Percentiles rank a stretch among this genome's conserved stretches.
These are phyloP conservation scores for Candida silvicultrix DNA, from an alignment of 805 yeast species.

Conservation along the genomic window DNA sequence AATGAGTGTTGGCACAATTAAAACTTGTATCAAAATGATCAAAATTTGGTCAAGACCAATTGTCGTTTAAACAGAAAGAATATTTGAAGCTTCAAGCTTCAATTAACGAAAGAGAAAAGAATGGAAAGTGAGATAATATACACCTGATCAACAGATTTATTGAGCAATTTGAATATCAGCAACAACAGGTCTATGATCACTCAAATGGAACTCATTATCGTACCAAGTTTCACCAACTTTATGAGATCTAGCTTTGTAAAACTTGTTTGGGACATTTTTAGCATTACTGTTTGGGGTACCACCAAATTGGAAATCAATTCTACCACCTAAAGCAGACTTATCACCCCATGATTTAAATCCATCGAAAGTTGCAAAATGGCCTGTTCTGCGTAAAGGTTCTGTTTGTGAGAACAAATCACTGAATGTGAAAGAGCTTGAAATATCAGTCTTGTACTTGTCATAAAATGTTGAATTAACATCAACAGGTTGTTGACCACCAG, in stretches of 20 bases:
- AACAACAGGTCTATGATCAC: constrained; percentile 43
- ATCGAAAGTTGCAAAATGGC: constrained; percentile 32
- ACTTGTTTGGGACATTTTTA: constrained; percentile 6
- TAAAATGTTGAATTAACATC: constrained; percentile 18
- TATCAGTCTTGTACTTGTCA: constrained; percentile 12
- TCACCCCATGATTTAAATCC: constrained; percentile 28
- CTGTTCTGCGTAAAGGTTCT: constrained; percentile 23
- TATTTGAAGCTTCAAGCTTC: neutral
- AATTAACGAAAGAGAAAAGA: neutral
- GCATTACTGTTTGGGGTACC: constrained; percentile 14
- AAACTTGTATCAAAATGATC: too few species aligned
- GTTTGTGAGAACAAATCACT: constrained; percentile 22
- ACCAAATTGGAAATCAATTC: constrained; percentile 36
- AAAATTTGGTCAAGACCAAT: too few species aligned
- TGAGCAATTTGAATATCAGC: neutral
- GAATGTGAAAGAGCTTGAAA: constrained; percentile 18
- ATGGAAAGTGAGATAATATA: neutral
- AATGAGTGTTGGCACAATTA: neutral
- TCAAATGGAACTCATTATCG: constrained; percentile 18
- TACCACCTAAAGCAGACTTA: constrained; percentile 16
- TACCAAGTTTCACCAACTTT: constrained; percentile 31
- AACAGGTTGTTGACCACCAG: constrained; percentile 13
- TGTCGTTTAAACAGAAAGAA: too few species aligned
- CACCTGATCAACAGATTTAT: neutral
- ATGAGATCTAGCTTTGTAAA: constrained; percentile 20